Conservation (phyloP, 2,329 filamentous ascomycete genomes). For the Penicillium sp. region DNA sequence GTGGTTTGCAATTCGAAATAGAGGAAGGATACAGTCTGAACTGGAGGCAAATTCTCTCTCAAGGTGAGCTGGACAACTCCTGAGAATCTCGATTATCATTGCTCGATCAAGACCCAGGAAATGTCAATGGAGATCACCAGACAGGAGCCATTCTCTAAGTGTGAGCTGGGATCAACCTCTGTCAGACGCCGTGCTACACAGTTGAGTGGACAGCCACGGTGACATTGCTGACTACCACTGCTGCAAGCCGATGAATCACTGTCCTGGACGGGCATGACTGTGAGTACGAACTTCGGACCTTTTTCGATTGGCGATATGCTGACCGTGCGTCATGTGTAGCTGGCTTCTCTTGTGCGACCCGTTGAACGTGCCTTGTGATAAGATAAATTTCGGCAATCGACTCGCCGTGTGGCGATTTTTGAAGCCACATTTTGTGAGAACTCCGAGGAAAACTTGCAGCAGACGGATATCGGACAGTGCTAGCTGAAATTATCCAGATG, state of each 20-base stretch:
- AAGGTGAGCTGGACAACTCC: neutral
- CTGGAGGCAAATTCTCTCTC: neutral
- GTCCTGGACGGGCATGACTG: neutral
- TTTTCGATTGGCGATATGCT: neutral
- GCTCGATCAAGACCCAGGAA: neutral
- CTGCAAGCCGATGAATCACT: neutral
- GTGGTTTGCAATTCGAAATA: neutral
- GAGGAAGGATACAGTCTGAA: neutral
- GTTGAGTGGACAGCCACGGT: neutral
- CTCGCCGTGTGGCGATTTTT: neutral
- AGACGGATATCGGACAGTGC: too few relatives aligned
- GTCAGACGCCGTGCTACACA: neutral
- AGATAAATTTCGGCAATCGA: neutral
- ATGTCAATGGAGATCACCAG: neutral
- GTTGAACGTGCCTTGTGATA: neutral
- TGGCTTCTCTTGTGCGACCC: neutral
- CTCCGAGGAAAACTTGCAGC: too few relatives aligned
- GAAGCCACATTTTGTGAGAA: too few relatives aligned
- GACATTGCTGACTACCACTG: constrained; percentile 17
- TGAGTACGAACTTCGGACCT: neutral
- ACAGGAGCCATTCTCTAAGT: neutral
- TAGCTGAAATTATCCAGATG: too few relatives aligned
- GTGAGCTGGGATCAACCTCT: neutral
- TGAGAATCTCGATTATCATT: neutral
- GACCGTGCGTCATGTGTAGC: neutral